These are phyloP conservation scores for Suillus plorans DNA, from an alignment of 768 basidiomycete genomes.

Conservation along the genomic window DNA sequence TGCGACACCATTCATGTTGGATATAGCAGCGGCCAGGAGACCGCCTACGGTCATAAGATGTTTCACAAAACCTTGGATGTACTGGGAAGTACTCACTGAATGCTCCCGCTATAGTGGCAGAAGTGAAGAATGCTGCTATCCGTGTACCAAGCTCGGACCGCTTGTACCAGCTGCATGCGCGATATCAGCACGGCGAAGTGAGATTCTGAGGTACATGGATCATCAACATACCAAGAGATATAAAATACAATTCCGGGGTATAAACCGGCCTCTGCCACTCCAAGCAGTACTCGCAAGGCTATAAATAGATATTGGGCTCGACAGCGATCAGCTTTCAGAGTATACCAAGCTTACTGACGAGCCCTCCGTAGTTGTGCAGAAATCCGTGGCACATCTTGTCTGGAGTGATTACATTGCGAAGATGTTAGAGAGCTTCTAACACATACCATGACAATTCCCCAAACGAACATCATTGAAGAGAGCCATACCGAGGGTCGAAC, in stretches of 20 bases:
- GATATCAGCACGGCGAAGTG: neutral
- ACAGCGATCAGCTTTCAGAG: neutral
- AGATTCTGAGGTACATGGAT: neutral
- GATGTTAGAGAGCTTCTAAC: neutral
- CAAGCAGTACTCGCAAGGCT: conserved; percentile 46
- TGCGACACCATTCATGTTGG: conserved; percentile 69
- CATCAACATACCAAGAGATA: conserved; percentile 48
- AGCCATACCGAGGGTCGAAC: conserved; percentile 69
- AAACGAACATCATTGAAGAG: conserved; percentile 40
- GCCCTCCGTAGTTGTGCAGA: conserved; percentile 56
- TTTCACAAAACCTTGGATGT: neutral
- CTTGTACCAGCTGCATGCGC: conserved; percentile 66
- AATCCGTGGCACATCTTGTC: conserved; percentile 63
- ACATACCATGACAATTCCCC: conserved; percentile 43
- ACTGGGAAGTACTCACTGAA: conserved; percentile 49
- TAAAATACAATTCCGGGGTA: conserved; percentile 60
- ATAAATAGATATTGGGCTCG: neutral
- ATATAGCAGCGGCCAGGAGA: conserved; percentile 63
- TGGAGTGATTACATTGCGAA: neutral
- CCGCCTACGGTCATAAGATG: conserved; percentile 43
- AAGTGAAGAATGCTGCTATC: conserved; percentile 75
- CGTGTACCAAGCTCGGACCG: conserved; percentile 72
- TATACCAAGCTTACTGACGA: conserved; percentile 46
- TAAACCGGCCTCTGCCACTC: conserved; percentile 43
- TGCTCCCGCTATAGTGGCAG: conserved; percentile 76